phyloP scores from a whole-genome alignment of 768 basidiomycete genomes.

The Russula vinacea region DNA sequence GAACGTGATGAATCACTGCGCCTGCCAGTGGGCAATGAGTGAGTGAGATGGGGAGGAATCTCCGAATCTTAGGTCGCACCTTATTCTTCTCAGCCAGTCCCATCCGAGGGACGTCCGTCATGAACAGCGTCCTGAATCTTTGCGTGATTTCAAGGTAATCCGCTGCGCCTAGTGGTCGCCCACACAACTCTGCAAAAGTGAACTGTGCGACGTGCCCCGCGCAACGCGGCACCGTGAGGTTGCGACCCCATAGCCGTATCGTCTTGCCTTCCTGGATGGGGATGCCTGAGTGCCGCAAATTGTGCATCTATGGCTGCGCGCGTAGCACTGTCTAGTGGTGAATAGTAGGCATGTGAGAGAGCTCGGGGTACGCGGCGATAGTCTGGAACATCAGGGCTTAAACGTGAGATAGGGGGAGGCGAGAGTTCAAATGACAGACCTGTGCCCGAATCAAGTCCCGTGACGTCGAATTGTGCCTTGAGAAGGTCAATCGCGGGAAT shows the following conservation, averaged over 20 bases:
- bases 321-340: conserved; percentile 69
- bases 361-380: conserved; percentile 92
- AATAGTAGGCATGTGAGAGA: conserved; percentile 90
- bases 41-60: not conserved
- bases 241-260: conserved; percentile 89
- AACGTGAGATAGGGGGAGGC: not conserved
- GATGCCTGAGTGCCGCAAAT: conserved; percentile 68
- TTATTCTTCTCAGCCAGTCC: conserved; percentile 82
- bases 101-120: conserved; percentile 86
- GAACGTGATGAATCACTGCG: conserved; percentile 94
- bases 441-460: conserved; percentile 93
- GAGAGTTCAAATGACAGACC: conserved; percentile 45
- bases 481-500: conserved; percentile 92
- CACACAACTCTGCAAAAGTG: conserved; percentile 81
- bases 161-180: conserved; percentile 84
- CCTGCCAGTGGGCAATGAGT: too few relatives aligned
- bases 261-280: conserved; percentile 58
- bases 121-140: conserved; percentile 82
- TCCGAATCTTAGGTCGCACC: conserved; percentile 44
- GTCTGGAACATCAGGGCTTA: conserved; percentile 56
- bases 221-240: conserved; percentile 72
- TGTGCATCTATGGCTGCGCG: conserved; percentile 72
- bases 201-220: conserved; percentile 81
- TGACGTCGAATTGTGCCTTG: conserved; percentile 81
- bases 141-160: conserved; percentile 95